Evolutionary conservation across 148 eudicot genomes (phyloP).

Genomic region (Rhododendron vialii): DNA sequence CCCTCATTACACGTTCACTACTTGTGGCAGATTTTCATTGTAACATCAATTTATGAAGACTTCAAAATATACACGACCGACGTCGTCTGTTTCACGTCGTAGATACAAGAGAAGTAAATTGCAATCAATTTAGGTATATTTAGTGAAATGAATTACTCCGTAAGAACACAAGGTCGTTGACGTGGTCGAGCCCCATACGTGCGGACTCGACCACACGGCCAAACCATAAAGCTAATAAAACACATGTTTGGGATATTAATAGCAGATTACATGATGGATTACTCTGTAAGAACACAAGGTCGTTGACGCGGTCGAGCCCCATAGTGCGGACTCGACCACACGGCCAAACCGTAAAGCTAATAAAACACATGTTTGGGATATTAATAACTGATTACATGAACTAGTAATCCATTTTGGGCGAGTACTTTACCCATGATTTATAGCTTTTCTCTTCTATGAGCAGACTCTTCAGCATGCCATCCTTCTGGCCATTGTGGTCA

Average conservation of each 20-base stretch:
- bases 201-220: not conserved
- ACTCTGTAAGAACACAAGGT: not conserved
- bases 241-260: not conserved
- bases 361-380: not conserved
- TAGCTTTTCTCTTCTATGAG: not conserved
- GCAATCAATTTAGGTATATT: not conserved
- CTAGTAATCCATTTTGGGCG: not conserved
- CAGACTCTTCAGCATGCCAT: conserved; percentile 30
- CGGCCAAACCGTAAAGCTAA: not conserved
- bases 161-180: not conserved
- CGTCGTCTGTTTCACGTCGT: not conserved
- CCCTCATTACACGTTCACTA: not conserved
- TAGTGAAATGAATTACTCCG: not conserved
- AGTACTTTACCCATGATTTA: not conserved
- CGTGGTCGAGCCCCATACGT: not conserved
- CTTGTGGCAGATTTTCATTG: not conserved
- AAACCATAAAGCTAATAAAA: not conserved
- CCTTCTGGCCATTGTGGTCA: conserved; percentile 43
- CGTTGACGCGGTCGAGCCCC: not conserved
- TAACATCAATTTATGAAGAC: not conserved
- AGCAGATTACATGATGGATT: no score
- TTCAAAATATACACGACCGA: not conserved
- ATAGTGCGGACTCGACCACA: not conserved
- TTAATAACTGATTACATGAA: no score
- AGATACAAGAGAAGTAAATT: not conserved